Conservation (phyloP, 768 basidiomycete species). For the Termitomyces titanicus region DNA sequence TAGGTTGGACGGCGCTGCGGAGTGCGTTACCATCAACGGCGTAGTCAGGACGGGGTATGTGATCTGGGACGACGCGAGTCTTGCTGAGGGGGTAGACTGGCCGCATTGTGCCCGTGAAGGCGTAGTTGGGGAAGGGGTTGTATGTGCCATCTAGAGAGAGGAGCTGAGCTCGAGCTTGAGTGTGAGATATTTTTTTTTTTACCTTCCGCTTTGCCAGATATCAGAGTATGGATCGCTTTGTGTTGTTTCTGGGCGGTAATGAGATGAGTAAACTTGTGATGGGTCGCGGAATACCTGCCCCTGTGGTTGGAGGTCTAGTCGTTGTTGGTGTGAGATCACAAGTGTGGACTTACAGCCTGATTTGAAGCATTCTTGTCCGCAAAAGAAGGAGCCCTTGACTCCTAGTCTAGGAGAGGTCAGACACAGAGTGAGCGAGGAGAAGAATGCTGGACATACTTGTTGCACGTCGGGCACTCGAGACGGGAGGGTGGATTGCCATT, state of each 20-base stretch:
- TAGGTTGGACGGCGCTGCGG: conserved; percentile 6
- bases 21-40: conserved; percentile 47
- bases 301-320: conserved; percentile 10
- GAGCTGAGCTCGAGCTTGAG: not conserved
- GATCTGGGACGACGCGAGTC: conserved; percentile 70
- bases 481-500: conserved; percentile 83
- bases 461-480: conserved; percentile 92
- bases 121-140: conserved; percentile 74
- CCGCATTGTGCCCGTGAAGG: conserved; percentile 76
- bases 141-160: conserved; percentile 62
- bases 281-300: conserved; percentile 19
- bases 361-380: conserved; percentile 96
- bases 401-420: conserved; percentile 52
- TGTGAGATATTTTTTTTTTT: conserved; percentile 18
- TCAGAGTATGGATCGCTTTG: conserved; percentile 72
- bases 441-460: conserved; percentile 56
- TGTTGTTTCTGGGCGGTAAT: conserved; percentile 64
- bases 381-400: conserved; percentile 85
- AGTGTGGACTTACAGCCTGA: conserved; percentile 69
- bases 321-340: conserved; percentile 1
- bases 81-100: conserved; percentile 88
- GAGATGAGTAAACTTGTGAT: conserved; percentile 1
- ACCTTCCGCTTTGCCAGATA: conserved; percentile 18
- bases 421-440: conserved; percentile 9
- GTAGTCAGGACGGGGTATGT: conserved; percentile 90